Percentiles rank a stretch among this genome's conserved stretches.
These are phyloP conservation scores for Thielaviopsis musarum DNA, from an alignment of 2,329 filamentous ascomycete genomes.

Conservation along the genomic window DNA sequence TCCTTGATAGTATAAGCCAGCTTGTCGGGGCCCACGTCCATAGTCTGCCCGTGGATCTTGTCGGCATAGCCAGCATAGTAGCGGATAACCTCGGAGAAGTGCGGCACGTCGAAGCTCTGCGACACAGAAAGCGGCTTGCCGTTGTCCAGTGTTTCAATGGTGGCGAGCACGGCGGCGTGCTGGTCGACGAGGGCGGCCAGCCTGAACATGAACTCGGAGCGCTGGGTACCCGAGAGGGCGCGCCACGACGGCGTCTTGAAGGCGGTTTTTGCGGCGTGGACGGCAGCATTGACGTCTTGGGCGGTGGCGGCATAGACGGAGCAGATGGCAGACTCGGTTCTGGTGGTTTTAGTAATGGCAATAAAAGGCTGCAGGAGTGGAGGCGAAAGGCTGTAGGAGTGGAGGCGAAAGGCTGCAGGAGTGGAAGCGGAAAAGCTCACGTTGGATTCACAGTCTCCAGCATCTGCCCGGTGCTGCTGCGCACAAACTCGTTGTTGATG, in stretches of 20 bases:
- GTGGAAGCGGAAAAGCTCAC: conserved; percentile 32
- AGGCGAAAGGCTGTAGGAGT: no score
- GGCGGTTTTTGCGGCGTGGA: conserved; percentile 50
- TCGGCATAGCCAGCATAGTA: conserved; percentile 72
- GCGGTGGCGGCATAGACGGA: conserved; percentile 52
- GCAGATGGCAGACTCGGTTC: conserved; percentile 47
- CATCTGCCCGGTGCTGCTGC: conserved; percentile 45
- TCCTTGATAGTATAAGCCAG: conserved; percentile 63
- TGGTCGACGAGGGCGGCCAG: conserved; percentile 52
- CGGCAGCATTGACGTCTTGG: conserved; percentile 53
- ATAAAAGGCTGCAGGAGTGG: neutral
- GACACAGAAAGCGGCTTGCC: conserved; percentile 58
- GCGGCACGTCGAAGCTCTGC: conserved; percentile 43
- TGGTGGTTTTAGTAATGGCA: conserved; percentile 12
- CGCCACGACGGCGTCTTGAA: conserved; percentile 53
- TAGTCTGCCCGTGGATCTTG: conserved; percentile 65
- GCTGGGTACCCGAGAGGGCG: conserved; percentile 47
- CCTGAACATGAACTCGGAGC: conserved; percentile 51
- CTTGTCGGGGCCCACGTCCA: conserved; percentile 52
- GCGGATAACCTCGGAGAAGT: conserved; percentile 33
- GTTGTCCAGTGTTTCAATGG: conserved; percentile 61
- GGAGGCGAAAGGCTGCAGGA: no score
- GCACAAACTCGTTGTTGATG: conserved; percentile 68
- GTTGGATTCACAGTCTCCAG: conserved; percentile 53
- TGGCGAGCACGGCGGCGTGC: conserved; percentile 34